Evolutionary conservation across 805 yeast species (phyloP).

Genomic region (Suhomyces sp.): DNA sequence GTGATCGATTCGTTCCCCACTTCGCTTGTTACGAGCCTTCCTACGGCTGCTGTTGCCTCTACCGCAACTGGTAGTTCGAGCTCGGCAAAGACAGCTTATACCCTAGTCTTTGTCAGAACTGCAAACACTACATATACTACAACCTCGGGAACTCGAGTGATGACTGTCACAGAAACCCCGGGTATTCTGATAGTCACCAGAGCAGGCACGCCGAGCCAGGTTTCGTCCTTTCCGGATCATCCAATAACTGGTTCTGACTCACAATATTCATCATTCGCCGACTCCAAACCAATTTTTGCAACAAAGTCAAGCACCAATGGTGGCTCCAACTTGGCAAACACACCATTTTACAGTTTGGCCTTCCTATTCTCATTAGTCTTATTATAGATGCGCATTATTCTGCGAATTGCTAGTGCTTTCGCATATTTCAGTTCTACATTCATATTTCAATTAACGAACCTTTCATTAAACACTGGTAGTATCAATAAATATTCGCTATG

Average conservation of each 20-base stretch:
- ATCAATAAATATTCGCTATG: too few species aligned
- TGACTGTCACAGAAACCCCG: neutral
- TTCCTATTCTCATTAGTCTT: conserved; percentile 5
- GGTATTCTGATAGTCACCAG: neutral
- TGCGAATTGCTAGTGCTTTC: neutral
- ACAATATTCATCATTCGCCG: conserved; percentile 8
- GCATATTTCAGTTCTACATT: neutral
- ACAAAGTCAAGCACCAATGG: conserved; percentile 4
- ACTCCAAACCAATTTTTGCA: conserved; percentile 1
- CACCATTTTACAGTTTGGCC: conserved; percentile 2
- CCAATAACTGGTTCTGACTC: conserved; percentile 9
- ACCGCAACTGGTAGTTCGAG: neutral
- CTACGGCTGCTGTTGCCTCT: neutral
- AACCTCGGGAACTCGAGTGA: neutral
- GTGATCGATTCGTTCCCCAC: neutral
- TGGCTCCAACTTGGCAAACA: neutral
- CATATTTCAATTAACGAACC: neutral
- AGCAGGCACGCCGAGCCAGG: neutral
- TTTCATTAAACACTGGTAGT: too few species aligned
- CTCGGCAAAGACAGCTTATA: neutral
- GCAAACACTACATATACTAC: neutral
- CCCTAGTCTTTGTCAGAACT: neutral
- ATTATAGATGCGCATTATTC: neutral
- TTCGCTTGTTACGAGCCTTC: neutral
- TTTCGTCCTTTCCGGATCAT: conserved; percentile 7